Evolutionary conservation across 148 eudicot species (phyloP), one percentile per base, ranked within the genome.

Genomic region (Limonium bicolor): DNA sequence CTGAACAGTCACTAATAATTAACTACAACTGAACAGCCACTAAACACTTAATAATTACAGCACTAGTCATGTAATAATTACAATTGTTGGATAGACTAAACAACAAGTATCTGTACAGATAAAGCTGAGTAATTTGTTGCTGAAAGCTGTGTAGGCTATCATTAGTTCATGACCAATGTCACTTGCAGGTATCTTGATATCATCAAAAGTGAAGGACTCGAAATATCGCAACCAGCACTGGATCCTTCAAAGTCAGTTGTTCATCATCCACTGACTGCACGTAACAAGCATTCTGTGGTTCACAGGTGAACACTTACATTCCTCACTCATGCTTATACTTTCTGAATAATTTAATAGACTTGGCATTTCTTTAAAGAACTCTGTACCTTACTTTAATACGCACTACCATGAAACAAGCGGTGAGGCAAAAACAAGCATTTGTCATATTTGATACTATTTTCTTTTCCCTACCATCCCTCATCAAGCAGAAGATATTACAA

Each of bases 211-310:
- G 82, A 71, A 62, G 73, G 82, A 23, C 69, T 79, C 17, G 71
- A 71, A 56, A 79, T 79, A 62, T 74, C 87, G 40, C 87, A 79
- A 55, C 87, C 87, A 36, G 82, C 81, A 36, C 66, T 79, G 39
- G 87, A 79, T 50, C 65, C 78, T 36, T 61, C 60, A 7, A 65
- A 46, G 47, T 71, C 87, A 31, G 76, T 65, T 58, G 52, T 74
- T 25, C 87, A 79, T 52, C 74, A 79, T 53, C 51, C 53, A 55
- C 55, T 79, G 55, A 79, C 87, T 40, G 70, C 73, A 26, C 63
- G 82, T 48, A 60, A 68, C 46, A 61, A 27, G 46, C 65, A 54
- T 9, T 27, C 68, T 21, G 48, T 37, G 42, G 64, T 74, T 35
- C 86, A 74, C 71, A 68, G 86, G 86, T 78, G 6, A 41, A 16